Conservation (phyloP, 176 grass and related monocot genomes). For the Sorghum bicolor region Sorghum_bicolor_NCBIv3 NC_012871.2:12592501-12593000, state of each 20-base stretch:
- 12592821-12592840: neutral
- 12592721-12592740: neutral
- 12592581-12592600: neutral
- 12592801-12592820: neutral
- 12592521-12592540: too few relatives aligned
- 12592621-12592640: neutral
- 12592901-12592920: neutral
- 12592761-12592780: neutral
- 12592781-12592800: neutral
- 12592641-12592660: neutral
- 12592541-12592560: neutral
- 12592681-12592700: neutral
- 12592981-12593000: neutral
- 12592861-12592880: neutral
- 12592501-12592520: too few relatives aligned
- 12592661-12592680: neutral
- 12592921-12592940: neutral
- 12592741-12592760: neutral
- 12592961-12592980: neutral
- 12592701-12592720: neutral
- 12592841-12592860: neutral
- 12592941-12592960: neutral
- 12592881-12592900: neutral
- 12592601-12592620: neutral
- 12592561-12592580: neutral